phyloP scores from a whole-genome alignment of 257 asterid genomes.

The Penstemon davidsonii region DNA sequence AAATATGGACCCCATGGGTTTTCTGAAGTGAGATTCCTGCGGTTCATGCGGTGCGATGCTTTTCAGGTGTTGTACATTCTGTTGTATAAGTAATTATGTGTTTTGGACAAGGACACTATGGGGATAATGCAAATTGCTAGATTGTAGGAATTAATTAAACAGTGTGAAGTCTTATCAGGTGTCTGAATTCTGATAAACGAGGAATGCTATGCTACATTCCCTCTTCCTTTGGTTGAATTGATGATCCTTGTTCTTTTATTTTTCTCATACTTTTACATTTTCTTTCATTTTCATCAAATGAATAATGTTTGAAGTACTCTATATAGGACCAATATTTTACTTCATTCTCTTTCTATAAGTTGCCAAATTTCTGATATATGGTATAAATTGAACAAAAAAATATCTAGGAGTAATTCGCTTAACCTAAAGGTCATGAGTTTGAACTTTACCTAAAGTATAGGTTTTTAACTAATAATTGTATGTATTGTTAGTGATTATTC shows the following conservation, averaged over 20 bases:
- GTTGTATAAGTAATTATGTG: conserved; percentile 5
- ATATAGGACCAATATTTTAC: no score
- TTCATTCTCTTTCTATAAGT: no score
- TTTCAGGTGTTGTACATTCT: conserved; percentile 14
- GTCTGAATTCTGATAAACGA: neutral
- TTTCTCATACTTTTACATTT: no score
- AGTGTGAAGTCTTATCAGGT: neutral
- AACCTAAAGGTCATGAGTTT: no score
- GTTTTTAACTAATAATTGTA: no score
- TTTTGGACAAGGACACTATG: neutral
- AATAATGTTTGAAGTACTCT: no score
- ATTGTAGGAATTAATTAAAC: neutral
- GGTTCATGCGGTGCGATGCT: conserved; percentile 16
- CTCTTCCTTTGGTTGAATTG: neutral
- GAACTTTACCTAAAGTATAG: no score
- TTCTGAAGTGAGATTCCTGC: conserved; percentile 19
- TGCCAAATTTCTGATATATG: no score
- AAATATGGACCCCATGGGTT: conserved; percentile 21
- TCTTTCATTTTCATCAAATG: no score
- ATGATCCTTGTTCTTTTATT: neutral
- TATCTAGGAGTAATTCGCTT: no score
- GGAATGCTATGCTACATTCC: conserved; percentile 14
- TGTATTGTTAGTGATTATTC: no score
- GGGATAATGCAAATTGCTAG: neutral
- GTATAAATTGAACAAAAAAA: no score